Evolutionary conservation across 2,329 filamentous ascomycete species (phyloP).

Genomic region (Calonectria fujianensis): DNA sequence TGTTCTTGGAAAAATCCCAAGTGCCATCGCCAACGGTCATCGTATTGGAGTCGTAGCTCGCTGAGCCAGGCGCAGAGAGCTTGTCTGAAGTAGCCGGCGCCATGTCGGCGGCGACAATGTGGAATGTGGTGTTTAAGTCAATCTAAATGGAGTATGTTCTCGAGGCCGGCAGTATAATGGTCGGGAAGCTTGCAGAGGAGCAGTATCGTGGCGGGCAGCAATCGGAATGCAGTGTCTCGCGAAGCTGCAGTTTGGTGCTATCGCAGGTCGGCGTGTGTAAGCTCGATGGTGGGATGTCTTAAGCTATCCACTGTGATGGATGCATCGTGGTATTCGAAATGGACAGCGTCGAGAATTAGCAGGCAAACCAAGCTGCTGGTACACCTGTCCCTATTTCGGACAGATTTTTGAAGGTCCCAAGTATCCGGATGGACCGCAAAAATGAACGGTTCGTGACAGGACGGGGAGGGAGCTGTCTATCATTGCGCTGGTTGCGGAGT

Average conservation of each 20-base stretch:
- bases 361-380: background rate
- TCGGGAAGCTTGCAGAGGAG: background rate
- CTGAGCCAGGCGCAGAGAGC: conserved; percentile 82
- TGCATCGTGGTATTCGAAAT: conserved; percentile 30
- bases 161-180: background rate
- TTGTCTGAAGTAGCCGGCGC: conserved; percentile 74
- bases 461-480: conserved; percentile 17
- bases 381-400: background rate
- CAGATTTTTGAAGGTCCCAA: conserved; percentile 14
- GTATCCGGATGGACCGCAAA: conserved; percentile 16
- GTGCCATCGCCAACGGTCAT: conserved; percentile 88
- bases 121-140: conserved; percentile 51
- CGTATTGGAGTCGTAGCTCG: conserved; percentile 83
- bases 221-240: conserved; percentile 40
- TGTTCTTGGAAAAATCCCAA: conserved; percentile 86
- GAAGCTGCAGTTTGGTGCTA: background rate
- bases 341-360: background rate
- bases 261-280: conserved; percentile 1
- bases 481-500: conserved; percentile 43
- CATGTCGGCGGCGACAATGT: conserved; percentile 70
- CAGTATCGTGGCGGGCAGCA: conserved; percentile 10
- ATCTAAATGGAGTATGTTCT: conserved; percentile 36
- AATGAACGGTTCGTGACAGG: conserved; percentile 15
- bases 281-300: conserved; percentile 35
- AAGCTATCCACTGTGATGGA: conserved; percentile 35